Base-by-base conservation (phyloP, 176 grass and related monocot species). In the Rhynchospora breviuscula region DNA sequence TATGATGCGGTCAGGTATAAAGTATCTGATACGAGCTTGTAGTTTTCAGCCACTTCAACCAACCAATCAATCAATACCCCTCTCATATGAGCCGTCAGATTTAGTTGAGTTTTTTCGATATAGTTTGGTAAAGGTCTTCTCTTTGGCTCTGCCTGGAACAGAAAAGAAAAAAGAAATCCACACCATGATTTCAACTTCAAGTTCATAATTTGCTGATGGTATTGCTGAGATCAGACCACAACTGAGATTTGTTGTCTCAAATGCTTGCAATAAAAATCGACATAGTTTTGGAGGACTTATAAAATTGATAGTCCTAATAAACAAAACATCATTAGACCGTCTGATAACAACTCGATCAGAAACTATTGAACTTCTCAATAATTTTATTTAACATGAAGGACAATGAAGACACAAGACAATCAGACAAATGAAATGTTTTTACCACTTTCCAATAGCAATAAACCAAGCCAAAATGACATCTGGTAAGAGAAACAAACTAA, bases 41-140 rank as follows among this genome's bases (percentile, higher is more conserved):
- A 99, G 80, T 99, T 93, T 85, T 99, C 89, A 6, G 89, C 89
- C 26, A 95, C 96, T 83, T 99, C 96, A 48, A 99, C 93, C 18
- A 99, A 85, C 96, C 96, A 99, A 88, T 99, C 93, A 22, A 99
- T 58, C 60, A 99, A 88, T 59, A 99, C 87, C 8, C 86, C 83
- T 12, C 96, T 92, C 96, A 99, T 99, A 73, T 86, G 84, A 18
- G 91, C 85, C 7, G 91, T 93, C 2, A 95, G 70, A 85, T 93
- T 93, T 33, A 25, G 26, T 85, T 95, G 96, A 68, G 93, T 67
- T 35, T 79, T 74, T 85, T 89, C 93, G 8, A 99, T 83, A 62
- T 95, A 95, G 54, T 90, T 86, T 4, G 78, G 64, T 35, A 84
- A 26, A 18, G 96, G 80, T 78, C 86, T 90, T 17, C 88, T 86